A percentile compares a stretch with the other conserved stretches of the same genome.
These are phyloP conservation scores for Aspergillus proliferans DNA, from an alignment of 2,329 filamentous ascomycete species.

Conservation along the genomic window DNA sequence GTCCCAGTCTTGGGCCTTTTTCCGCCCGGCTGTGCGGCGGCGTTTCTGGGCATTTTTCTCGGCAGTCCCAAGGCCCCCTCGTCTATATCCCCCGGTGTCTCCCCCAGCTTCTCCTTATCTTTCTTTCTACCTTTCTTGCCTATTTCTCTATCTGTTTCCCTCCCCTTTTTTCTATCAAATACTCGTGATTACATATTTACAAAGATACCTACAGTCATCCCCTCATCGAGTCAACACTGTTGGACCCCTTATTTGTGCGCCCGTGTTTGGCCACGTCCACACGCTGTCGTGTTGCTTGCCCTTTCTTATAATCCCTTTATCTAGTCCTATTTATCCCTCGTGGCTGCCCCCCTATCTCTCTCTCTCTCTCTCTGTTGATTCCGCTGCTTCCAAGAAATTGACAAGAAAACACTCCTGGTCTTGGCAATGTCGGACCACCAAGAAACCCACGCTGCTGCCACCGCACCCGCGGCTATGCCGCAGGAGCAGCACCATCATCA, in stretches of 20 bases:
- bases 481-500: slow-evolving; percentile 7
- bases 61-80: background rate
- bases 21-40: slow-evolving; percentile 26
- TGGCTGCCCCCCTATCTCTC: slow-evolving; percentile 1
- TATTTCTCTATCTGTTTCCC: slow-evolving; percentile 6
- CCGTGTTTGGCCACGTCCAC: too few species aligned
- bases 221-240: too few species aligned
- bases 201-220: too few species aligned
- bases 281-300: slow-evolving; percentile 6
- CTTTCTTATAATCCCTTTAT: background rate
- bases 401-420: slow-evolving; percentile 27
- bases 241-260: too few species aligned
- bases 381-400: slow-evolving; percentile 26
- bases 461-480: background rate
- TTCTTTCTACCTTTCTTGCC: slow-evolving; percentile 3
- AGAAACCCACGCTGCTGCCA: slow-evolving; percentile 12
- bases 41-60: slow-evolving; percentile 29
- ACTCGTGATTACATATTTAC: too few species aligned
- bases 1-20: slow-evolving; percentile 22
- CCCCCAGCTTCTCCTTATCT: slow-evolving; percentile 3
- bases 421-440: slow-evolving; percentile 39
- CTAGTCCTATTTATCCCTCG: background rate
- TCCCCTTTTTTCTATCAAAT: slow-evolving; percentile 4
- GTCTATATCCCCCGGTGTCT: slow-evolving; percentile 2
- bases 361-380: slow-evolving; percentile 13